phyloP scores from a whole-genome alignment of 108 stramenopile species.

The Aurantiochytrium sp. region DNA sequence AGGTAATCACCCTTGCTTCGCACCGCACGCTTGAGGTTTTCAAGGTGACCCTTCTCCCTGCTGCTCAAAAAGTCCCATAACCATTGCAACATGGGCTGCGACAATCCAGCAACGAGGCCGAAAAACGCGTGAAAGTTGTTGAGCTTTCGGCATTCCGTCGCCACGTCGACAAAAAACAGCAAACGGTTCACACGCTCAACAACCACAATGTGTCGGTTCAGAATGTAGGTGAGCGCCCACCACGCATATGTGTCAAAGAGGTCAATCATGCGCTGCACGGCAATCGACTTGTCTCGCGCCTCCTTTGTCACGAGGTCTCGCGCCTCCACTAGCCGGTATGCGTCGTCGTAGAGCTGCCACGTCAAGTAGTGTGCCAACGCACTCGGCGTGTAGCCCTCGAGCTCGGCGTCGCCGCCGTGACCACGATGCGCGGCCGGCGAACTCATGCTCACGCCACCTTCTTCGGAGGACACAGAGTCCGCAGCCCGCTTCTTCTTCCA shows the following conservation, averaged over 20 bases:
- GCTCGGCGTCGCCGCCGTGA: neutral
- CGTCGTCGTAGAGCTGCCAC: neutral
- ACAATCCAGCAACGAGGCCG: neutral
- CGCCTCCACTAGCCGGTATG: neutral
- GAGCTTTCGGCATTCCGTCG: neutral
- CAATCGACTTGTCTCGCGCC: neutral
- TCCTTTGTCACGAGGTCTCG: neutral
- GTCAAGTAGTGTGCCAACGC: neutral
- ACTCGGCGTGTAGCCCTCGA: neutral
- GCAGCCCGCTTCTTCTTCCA: neutral
- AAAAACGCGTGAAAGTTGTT: neutral
- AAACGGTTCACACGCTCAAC: neutral
- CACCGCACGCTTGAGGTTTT: neutral
- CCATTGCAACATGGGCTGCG: neutral
- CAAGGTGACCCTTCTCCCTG: neutral
- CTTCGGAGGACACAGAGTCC: neutral
- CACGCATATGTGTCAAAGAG: neutral
- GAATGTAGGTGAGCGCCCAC: constrained; percentile 3
- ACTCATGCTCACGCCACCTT: neutral
- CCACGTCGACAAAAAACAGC: neutral
- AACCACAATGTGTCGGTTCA: neutral
- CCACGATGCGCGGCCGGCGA: neutral
- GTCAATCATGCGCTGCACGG: neutral
- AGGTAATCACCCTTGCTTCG: neutral
- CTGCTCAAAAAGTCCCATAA: neutral